phyloP scores from a whole-genome alignment of 495 filamentous ascomycete genomes.

The Lichina pygmaea region DNA sequence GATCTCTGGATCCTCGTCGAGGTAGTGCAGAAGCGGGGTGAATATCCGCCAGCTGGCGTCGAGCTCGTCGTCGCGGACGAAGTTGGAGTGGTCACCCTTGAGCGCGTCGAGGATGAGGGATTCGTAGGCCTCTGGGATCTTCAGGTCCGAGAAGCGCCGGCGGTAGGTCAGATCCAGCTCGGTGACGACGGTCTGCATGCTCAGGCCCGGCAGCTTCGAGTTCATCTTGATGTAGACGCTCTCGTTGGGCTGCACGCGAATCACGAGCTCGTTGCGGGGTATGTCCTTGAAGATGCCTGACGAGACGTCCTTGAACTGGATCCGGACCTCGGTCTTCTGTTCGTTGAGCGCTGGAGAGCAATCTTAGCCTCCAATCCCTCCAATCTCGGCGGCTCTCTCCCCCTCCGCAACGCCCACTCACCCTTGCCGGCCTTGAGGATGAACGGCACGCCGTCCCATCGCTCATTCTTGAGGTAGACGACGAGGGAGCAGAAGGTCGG shows the following conservation, averaged over 20 bases:
- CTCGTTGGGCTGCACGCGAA: conserved; percentile 98
- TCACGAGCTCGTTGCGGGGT: conserved; percentile 95
- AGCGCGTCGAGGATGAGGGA: conserved; percentile 89
- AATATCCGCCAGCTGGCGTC: conserved; percentile 99
- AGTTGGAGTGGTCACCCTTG: conserved; percentile 99
- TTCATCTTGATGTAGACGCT: conserved; percentile 99
- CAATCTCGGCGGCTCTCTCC: background rate
- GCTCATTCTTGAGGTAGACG: conserved; percentile 96
- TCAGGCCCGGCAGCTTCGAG: conserved; percentile 92
- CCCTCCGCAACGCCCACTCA: conserved; percentile 6
- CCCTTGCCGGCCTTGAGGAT: conserved; percentile 97
- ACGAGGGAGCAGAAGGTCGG: conserved; percentile 96
- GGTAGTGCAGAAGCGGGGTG: conserved; percentile 86
- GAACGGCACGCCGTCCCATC: conserved; percentile 98
- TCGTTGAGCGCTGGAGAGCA: conserved; percentile 38
- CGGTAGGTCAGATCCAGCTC: conserved; percentile 97
- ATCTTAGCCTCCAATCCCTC: conserved; percentile 18
- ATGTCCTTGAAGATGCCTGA: conserved; percentile 99
- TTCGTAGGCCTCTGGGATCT: conserved; percentile 99
- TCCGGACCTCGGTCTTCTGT: conserved; percentile 98
- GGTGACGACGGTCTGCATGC: conserved; percentile 98
- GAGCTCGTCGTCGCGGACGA: conserved; percentile 94
- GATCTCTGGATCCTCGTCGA: conserved; percentile 97
- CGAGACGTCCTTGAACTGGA: conserved; percentile 98
- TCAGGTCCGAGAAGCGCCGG: conserved; percentile 92